Base-by-base conservation (phyloP, 345 rosid species). In the Punica granatum region DNA sequence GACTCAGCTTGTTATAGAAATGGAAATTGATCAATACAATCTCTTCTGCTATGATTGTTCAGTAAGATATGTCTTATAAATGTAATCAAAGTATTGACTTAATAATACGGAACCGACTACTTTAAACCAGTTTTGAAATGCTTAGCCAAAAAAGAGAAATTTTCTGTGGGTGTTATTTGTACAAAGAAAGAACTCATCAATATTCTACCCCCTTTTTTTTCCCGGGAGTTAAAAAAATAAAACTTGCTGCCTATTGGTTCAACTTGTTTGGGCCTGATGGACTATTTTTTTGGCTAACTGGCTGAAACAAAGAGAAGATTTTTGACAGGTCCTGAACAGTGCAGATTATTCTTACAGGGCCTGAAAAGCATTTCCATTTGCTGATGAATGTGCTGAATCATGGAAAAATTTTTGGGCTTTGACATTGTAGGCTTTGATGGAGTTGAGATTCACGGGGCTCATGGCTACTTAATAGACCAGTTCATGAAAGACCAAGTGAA, bases 391-490 rank as follows among this genome's bases (percentile, higher is more conserved):
- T 30, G 26, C 61, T 56, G 11, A 56, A 12, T 26, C 18, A 26
- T 5, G 19, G 4, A 13, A 56, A 56, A 6, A 12, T 0, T 26
- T 28, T 13, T 56, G 33, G 15, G 31, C 30, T 53, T 1, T 53
- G 59, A 25, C 23, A 3, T 56, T 67, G 62, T 36, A 90, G 91
- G 93, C 21, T 88, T 88, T 16, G 94, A 88, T 49, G 93, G 93
- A 6, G 87, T 90, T n/a, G 97, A 90, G 77, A 83, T 90, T 68
- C 97, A 86, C 21, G 94, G 90, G 0, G 92, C 94, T 65, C 74
- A 90, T 49, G 94, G 97, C 41, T 83, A 80, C 73, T 69, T 88
- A 33, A 70, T 86, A 5, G 94, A 88, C 25, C 92, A 88, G 72
- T 88, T 90, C 75, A 19, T 88, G 83, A 90, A 90, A 65, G 94